Evolutionary conservation across 2,329 filamentous ascomycete genomes (phyloP).

Genomic region (Xylaria sp.): DNA sequence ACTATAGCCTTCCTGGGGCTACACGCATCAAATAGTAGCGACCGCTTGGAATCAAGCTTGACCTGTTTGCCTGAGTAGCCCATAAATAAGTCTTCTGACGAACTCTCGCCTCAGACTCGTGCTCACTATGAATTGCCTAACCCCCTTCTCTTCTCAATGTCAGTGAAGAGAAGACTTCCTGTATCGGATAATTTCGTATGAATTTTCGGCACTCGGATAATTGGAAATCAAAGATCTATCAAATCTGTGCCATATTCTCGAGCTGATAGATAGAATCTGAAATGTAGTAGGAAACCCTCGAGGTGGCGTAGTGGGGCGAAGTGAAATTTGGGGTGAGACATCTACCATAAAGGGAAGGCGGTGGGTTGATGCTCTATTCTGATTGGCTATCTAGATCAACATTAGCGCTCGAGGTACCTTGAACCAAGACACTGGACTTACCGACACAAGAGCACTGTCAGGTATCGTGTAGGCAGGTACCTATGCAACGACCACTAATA

Average conservation of each 20-base stretch:
- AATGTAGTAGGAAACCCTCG: constrained; percentile 12
- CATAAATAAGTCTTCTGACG: neutral
- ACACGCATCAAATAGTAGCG: neutral
- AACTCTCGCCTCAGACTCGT: neutral
- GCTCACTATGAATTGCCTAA: neutral
- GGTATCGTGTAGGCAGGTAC: neutral
- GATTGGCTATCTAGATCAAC: constrained; percentile 20
- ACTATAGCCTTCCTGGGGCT: neutral
- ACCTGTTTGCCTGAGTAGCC: neutral
- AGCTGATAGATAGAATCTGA: neutral
- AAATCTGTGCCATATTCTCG: neutral
- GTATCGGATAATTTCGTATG: neutral
- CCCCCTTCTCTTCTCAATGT: neutral
- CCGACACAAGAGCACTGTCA: neutral
- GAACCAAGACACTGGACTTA: neutral
- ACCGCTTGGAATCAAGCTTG: neutral
- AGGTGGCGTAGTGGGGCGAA: constrained; percentile 21
- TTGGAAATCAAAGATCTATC: neutral
- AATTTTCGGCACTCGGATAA: neutral
- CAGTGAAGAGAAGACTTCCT: neutral
- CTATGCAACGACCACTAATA: neutral
- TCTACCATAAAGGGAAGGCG: constrained; percentile 37
- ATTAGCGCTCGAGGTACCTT: neutral
- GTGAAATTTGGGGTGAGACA: constrained; percentile 28
- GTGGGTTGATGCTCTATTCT: constrained; percentile 18